Percentiles rank a stretch among this genome's conserved stretches.
phyloP scores from a whole-genome alignment of 2,329 filamentous ascomycete species.

The Fusarium albidum region DNA sequence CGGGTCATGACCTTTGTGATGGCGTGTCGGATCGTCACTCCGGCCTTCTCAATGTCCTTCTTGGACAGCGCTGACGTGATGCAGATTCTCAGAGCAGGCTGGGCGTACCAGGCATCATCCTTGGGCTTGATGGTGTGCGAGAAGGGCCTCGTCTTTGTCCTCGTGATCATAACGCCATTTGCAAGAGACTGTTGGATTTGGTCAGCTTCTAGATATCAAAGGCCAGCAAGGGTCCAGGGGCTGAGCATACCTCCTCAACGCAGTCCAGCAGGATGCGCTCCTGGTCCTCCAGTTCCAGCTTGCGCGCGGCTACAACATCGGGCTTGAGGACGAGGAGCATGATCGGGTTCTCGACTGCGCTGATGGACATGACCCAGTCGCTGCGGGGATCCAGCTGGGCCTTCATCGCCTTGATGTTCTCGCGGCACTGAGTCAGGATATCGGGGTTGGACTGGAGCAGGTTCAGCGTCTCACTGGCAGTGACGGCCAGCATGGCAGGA shows the following conservation, averaged over 20 bases:
- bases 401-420: slow-evolving; percentile 87
- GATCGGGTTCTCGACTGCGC: slow-evolving; percentile 83
- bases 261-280: slow-evolving; percentile 86
- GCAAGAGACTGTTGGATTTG: slow-evolving; percentile 69
- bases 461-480: slow-evolving; percentile 88
- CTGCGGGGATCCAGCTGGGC: slow-evolving; percentile 90
- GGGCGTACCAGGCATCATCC: slow-evolving; percentile 74
- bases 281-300: slow-evolving; percentile 77
- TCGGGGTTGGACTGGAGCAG: slow-evolving; percentile 89
- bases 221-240: not conserved
- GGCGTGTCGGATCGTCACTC: slow-evolving; percentile 85
- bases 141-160: slow-evolving; percentile 81
- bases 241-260: slow-evolving; percentile 91
- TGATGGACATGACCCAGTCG: slow-evolving; percentile 89
- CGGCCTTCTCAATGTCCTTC: slow-evolving; percentile 96
- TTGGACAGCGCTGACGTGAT: slow-evolving; percentile 86
- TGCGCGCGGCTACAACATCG: slow-evolving; percentile 77
- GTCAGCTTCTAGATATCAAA: slow-evolving; percentile 22
- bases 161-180: slow-evolving; percentile 89
- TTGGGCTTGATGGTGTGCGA: slow-evolving; percentile 69
- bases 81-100: slow-evolving; percentile 89
- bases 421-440: slow-evolving; percentile 78
- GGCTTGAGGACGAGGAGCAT: slow-evolving; percentile 85
- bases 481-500: slow-evolving; percentile 94
- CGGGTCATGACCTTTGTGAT: slow-evolving; percentile 89